Percentiles rank a stretch among this genome's conserved stretches.
These are phyloP conservation scores for Solanum sparsipilum DNA, from an alignment of 257 asterid genomes.

Conservation along the genomic window DNA sequence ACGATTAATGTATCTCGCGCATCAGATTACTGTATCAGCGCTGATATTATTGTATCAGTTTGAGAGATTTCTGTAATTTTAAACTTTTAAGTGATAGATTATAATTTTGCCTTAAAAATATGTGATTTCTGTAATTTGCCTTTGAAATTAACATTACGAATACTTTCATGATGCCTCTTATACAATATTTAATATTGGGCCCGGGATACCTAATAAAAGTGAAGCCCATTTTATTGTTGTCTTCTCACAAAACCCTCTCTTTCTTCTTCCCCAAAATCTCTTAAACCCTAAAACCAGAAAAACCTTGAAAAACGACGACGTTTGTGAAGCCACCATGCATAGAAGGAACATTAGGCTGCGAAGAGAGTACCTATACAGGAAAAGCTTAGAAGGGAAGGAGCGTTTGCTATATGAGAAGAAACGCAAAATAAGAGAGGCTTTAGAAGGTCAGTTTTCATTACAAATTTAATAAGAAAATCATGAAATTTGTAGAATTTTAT, in stretches of 20 bases:
- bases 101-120: too few species aligned
- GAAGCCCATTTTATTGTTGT: neutral
- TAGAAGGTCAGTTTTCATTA: conserved; percentile 37
- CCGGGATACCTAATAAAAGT: too few species aligned
- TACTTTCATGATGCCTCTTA: too few species aligned
- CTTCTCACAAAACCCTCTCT: neutral
- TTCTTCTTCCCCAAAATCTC: neutral
- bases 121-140: too few species aligned
- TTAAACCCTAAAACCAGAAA: neutral
- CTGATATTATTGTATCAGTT: too few species aligned
- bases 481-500: neutral
- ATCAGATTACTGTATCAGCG: too few species aligned
- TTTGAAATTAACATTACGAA: too few species aligned
- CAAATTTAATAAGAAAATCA: neutral
- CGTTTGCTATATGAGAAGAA: conserved; percentile 81
- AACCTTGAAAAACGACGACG: neutral
- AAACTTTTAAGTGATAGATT: too few species aligned
- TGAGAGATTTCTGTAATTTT: too few species aligned
- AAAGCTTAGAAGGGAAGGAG: conserved; percentile 88
- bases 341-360: conserved; percentile 67
- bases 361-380: conserved; percentile 77
- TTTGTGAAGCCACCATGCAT: conserved; percentile 42
- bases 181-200: too few species aligned
- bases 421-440: conserved; percentile 69
- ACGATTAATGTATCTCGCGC: too few species aligned